Conservation (phyloP, 2,329 filamentous ascomycete genomes). For the Thelonectria discophora region DNA sequence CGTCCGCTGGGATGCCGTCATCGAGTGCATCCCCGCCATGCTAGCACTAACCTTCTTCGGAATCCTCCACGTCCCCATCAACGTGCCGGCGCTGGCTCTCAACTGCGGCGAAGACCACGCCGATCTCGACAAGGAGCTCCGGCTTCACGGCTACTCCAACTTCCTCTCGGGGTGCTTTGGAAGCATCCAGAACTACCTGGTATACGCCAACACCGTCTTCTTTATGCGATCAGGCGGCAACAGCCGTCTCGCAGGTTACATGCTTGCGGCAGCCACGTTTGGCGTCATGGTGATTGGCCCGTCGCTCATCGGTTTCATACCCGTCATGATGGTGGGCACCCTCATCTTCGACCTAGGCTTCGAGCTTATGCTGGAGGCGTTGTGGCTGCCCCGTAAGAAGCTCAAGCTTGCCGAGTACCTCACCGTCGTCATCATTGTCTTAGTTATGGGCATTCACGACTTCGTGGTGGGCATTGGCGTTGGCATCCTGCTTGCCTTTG, state of each 20-base stretch:
- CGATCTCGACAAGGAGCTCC: slow-evolving; percentile 88
- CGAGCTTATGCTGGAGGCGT: slow-evolving; percentile 86
- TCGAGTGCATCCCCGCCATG: slow-evolving; percentile 91
- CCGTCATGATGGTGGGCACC: slow-evolving; percentile 95
- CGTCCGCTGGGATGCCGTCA: slow-evolving; percentile 84
- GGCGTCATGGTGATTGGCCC: slow-evolving; percentile 87
- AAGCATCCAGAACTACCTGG: slow-evolving; percentile 95
- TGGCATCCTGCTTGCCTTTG: slow-evolving; percentile 89
- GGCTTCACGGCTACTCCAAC: slow-evolving; percentile 93
- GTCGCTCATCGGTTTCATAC: slow-evolving; percentile 89
- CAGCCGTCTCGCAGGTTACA: slow-evolving; percentile 82
- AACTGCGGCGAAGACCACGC: slow-evolving; percentile 92
- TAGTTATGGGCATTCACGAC: slow-evolving; percentile 96
- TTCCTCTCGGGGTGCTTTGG: slow-evolving; percentile 85
- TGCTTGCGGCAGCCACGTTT: slow-evolving; percentile 83
- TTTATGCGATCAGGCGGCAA: slow-evolving; percentile 94
- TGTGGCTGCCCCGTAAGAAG: slow-evolving; percentile 89
- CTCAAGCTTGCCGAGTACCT: slow-evolving; percentile 87
- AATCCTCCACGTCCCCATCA: slow-evolving; percentile 96
- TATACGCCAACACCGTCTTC: slow-evolving; percentile 97
- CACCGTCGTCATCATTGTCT: slow-evolving; percentile 87
- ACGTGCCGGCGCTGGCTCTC: slow-evolving; percentile 91
- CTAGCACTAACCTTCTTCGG: slow-evolving; percentile 97
- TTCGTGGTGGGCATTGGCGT: slow-evolving; percentile 95
- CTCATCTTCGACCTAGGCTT: slow-evolving; percentile 96